These are phyloP conservation scores for Chaetomium fimeti DNA, from an alignment of 495 filamentous ascomycete species.

Conservation along the genomic window DNA sequence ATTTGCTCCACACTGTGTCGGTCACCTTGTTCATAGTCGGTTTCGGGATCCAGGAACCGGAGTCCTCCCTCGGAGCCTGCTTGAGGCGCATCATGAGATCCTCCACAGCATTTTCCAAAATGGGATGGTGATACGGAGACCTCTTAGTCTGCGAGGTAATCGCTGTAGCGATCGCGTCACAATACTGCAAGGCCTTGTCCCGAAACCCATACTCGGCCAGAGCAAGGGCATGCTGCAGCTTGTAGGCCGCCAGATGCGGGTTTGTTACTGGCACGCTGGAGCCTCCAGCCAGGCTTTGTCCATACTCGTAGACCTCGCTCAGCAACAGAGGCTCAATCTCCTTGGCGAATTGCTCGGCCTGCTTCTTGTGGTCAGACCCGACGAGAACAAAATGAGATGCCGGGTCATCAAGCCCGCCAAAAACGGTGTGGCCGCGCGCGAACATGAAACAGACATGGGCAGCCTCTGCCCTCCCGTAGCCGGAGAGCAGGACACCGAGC, in stretches of 20 bases:
- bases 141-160: constrained; percentile 79
- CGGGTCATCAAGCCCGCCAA: constrained; percentile 82
- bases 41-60: constrained; percentile 77
- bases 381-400: constrained; percentile 76
- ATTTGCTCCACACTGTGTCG: constrained; percentile 78
- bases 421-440: constrained; percentile 56
- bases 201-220: constrained; percentile 81
- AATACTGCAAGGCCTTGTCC: constrained; percentile 85
- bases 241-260: constrained; percentile 86
- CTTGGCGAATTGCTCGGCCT: constrained; percentile 62
- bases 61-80: constrained; percentile 74
- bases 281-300: constrained; percentile 61
- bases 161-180: constrained; percentile 75
- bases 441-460: constrained; percentile 81
- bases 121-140: constrained; percentile 77
- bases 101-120: constrained; percentile 71
- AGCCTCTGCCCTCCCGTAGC: constrained; percentile 85
- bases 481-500: constrained; percentile 77
- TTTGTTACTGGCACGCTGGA: constrained; percentile 54
- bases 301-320: constrained; percentile 92
- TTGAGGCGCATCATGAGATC: constrained; percentile 78
- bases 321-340: constrained; percentile 83
- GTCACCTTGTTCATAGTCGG: constrained; percentile 94
- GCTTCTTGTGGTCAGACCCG: constrained; percentile 71
- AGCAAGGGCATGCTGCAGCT: constrained; percentile 77